Evolutionary conservation across 2,329 filamentous ascomycete species (phyloP), one percentile per base, ranked within the genome.

Genomic region (Penicillium brasilianum): DNA sequence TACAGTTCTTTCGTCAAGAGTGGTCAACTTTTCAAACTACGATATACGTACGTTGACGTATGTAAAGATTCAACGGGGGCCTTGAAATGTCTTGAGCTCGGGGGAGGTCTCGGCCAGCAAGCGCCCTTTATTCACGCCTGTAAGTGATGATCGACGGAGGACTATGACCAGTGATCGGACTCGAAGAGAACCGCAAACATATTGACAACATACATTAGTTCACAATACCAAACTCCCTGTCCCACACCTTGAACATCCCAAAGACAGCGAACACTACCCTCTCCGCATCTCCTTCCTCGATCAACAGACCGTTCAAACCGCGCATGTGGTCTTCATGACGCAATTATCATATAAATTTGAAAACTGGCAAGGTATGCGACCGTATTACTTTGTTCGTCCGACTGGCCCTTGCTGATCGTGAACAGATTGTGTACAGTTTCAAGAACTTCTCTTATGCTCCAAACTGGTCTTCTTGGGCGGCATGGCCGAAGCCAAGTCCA

Each of bases 331-430:
- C 10, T 80, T 80, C 55, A 73, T 71, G 55, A 77, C 77, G 7
- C 76, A 79, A 57, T 65, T 79, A 20, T 74, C 75, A 13, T 80
- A 80, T 62, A 76, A 70, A n/a, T 80, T 80, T 57, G 77, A 79
- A 36, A 72, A 75, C 20, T 78, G 76, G 76, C 66, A 72, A 54
- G 77, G 77, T 79, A 67, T 32, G 71, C 39, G 30, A 55, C 59
- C 60, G 52, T 14, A 13, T 4, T 30, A 9, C 41, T 18, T 39
- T 9, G 9, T 9, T 1, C 14, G 4, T 28, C 14, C 28, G 20
- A 4, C 2, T 16, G 9, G 3, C 18, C 11, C 22, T 36, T 20
- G 16, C 57, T 70, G 13, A 65, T 44, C 14, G 39, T 28, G 52
- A 10, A 2, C 59, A 78, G 78, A 80, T 66, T 79, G 78, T 54